Conservation (phyloP, 139 green algal genomes). For the Chlorella ohadii region DNA sequence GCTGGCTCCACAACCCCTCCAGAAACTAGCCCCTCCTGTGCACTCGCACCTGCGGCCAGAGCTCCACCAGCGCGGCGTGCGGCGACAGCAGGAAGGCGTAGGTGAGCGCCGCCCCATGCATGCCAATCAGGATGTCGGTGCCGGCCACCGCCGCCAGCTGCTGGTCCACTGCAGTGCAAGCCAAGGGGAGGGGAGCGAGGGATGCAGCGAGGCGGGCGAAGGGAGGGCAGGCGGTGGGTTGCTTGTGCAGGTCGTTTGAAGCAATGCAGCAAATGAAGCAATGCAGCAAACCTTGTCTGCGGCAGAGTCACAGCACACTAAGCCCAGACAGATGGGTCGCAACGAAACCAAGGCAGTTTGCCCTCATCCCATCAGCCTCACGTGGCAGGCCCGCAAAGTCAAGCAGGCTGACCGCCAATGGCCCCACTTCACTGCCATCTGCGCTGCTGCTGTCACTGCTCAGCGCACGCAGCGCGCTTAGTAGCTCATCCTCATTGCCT, state of each 20-base stretch:
- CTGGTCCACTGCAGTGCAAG: slow-evolving; percentile 51
- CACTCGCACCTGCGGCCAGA: slow-evolving; percentile 44
- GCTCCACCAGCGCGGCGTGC: slow-evolving; percentile 76
- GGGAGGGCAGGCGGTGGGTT: too few relatives aligned
- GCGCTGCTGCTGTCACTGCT: not conserved
- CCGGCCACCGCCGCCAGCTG: slow-evolving; percentile 75
- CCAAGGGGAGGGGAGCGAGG: not conserved
- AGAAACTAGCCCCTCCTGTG: not conserved
- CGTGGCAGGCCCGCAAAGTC: slow-evolving; percentile 25
- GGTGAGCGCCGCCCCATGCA: slow-evolving; percentile 85
- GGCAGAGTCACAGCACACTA: too few relatives aligned
- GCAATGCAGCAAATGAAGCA: too few relatives aligned
- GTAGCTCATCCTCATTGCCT: slow-evolving; percentile 28
- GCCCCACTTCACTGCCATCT: not conserved
- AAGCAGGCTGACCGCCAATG: slow-evolving; percentile 15
- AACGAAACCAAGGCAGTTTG: too few relatives aligned
- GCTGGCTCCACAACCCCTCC: too few relatives aligned
- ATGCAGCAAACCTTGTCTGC: too few relatives aligned
- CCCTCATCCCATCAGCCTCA: not conserved
- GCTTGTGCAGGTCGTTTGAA: too few relatives aligned
- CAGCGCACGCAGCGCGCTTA: not conserved
- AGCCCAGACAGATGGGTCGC: too few relatives aligned
- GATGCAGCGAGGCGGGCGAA: too few relatives aligned
- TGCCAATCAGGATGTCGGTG: slow-evolving; percentile 75
- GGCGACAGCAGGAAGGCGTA: slow-evolving; percentile 80